Evolutionary conservation across 768 basidiomycete species (phyloP), one percentile per base, ranked within the genome.

Genomic region (Podaxis mareebaensis): DNA sequence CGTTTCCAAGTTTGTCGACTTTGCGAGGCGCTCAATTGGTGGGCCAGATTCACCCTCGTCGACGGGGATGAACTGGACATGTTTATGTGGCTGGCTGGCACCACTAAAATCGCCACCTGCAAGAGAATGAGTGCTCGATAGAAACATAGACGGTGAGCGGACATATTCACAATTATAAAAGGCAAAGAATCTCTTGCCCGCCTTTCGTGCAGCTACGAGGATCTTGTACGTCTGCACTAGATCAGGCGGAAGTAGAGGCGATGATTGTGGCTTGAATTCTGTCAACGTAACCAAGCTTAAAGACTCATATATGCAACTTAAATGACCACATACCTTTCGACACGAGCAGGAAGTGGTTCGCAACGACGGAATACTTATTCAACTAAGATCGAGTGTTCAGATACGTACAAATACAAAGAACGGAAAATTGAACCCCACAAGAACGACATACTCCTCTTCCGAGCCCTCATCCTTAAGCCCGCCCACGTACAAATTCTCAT

Each of bases 81-180:
- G 95, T 70, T 96, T 94, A 76, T 96, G 94, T 2, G 83, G 79
- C 75, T 97, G 95, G 71, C 93, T 95, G 11, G 95, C 94, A 28
- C 95, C 95, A 62, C 91, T 93, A 59, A 81, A 78, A 30, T 85
- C 80, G 5, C 92, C 92, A 67, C 91, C 92, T 93, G 52, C 6
- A 39, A 24, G 22, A 51, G 33, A 24, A 55, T 57, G 22, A 58
- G 20, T 2, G 24, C 10, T 22, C 26, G 24, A 28, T n/a, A 60
- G 10, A 26, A 40, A 46, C 26, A 24, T 33, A 22, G 22, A 22
- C 22, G 22, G 22, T 22, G 12, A 46, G 3, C 20, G 24, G 58
- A 65, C 11, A 30, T 20, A 73, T 83, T 71, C 73, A 87, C 95
- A 96, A 66, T 98, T 98, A 75, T 95, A 97, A 76, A 97, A 97